Evolutionary conservation across 1,139 yeast genomes (phyloP).

Genomic region (Geotrichum reessii): DNA sequence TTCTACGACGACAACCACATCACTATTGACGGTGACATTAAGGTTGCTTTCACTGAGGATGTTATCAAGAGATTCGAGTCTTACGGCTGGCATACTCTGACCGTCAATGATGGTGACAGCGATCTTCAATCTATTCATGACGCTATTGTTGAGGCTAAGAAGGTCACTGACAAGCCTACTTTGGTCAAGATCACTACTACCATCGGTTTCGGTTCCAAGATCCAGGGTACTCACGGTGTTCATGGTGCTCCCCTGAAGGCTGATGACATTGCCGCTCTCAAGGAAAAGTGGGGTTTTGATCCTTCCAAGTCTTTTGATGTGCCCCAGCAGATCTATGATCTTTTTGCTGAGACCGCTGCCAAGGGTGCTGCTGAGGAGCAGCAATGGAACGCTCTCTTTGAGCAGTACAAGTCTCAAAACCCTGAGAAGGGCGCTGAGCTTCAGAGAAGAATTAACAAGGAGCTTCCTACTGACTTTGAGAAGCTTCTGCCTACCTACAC

Average conservation of each 20-base stretch:
- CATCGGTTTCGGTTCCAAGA: slow-evolving; percentile 90
- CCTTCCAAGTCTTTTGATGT: slow-evolving; percentile 76
- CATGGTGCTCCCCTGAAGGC: slow-evolving; percentile 97
- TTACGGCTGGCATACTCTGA: slow-evolving; percentile 89
- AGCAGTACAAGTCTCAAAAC: slow-evolving; percentile 59
- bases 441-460: slow-evolving; percentile 70
- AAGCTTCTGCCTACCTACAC: slow-evolving; percentile 73
- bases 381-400: slow-evolving; percentile 67
- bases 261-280: slow-evolving; percentile 87
- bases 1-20: slow-evolving; percentile 97
- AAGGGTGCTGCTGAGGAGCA: slow-evolving; percentile 60
- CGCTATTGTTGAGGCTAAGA: slow-evolving; percentile 55
- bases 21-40: slow-evolving; percentile 93
- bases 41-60: slow-evolving; percentile 91
- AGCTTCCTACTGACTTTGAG: slow-evolving; percentile 84
- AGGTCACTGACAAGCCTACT: slow-evolving; percentile 70
- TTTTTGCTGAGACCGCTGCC: slow-evolving; percentile 53
- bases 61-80: slow-evolving; percentile 81
- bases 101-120: slow-evolving; percentile 75
- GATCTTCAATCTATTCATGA: slow-evolving; percentile 66
- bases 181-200: slow-evolving; percentile 83
- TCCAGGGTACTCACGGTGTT: slow-evolving; percentile 83
- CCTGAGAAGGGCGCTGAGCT: slow-evolving; percentile 80
- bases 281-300: slow-evolving; percentile 80
- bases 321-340: slow-evolving; percentile 76